Percentiles rank a stretch among this genome's conserved stretches.
These are phyloP conservation scores for Castanea sativa DNA, from an alignment of 306 rosid species.

Conservation along the genomic window DNA sequence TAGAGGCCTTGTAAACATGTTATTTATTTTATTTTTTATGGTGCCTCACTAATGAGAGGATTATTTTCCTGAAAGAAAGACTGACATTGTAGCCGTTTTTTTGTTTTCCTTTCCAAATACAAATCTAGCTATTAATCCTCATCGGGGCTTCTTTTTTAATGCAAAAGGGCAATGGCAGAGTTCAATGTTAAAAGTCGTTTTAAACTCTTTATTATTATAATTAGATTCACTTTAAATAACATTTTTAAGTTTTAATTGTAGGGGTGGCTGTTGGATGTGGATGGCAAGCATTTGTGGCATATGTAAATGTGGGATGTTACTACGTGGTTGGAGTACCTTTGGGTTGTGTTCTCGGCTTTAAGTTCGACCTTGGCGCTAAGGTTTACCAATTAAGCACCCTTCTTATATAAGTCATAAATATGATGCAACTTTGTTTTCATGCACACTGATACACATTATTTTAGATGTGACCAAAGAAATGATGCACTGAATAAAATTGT, in stretches of 20 bases:
- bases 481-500: neutral
- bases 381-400: slow-evolving; percentile 16
- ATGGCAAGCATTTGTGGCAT: slow-evolving; percentile 77
- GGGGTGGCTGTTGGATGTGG: slow-evolving; percentile 90
- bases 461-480: too few species aligned
- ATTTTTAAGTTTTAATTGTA: slow-evolving; percentile 1
- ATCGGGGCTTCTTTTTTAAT: neutral
- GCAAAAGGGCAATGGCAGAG: too few species aligned
- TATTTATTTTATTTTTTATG: too few species aligned
- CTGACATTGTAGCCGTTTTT: too few species aligned
- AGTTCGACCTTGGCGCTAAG: slow-evolving; percentile 60
- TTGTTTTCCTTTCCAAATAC: too few species aligned
- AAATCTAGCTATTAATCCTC: neutral
- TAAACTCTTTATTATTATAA: too few species aligned
- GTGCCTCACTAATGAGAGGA: too few species aligned
- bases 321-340: slow-evolving; percentile 59
- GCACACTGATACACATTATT: too few species aligned
- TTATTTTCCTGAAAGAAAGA: too few species aligned
- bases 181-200: too few species aligned
- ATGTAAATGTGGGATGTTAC: slow-evolving; percentile 67
- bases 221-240: too few species aligned
- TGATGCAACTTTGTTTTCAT: neutral
- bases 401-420: neutral
- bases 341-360: slow-evolving; percentile 66
- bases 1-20: too few species aligned